These are phyloP conservation scores for Xylaria castorea DNA, from an alignment of 495 filamentous ascomycete species.

Conservation along the genomic window DNA sequence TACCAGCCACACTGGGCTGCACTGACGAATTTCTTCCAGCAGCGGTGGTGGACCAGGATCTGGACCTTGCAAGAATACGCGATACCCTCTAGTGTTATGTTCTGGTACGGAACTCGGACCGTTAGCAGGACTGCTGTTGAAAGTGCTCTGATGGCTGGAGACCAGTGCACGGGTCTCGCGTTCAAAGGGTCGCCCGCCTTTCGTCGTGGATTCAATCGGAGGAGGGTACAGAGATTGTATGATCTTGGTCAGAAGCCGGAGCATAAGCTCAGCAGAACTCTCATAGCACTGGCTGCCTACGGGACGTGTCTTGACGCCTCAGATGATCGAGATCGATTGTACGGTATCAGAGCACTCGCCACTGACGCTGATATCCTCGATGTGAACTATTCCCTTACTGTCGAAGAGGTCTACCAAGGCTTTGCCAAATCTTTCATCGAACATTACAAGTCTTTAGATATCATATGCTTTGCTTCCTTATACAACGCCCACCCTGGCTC, in stretches of 20 bases:
- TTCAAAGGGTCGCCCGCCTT: not conserved
- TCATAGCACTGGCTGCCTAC: not conserved
- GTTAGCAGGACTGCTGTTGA: not conserved
- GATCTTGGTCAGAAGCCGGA: not conserved
- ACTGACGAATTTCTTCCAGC: not conserved
- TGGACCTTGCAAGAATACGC: not conserved
- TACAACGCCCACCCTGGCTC: not conserved
- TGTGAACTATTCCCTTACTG: not conserved
- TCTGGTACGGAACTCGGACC: not conserved
- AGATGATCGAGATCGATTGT: not conserved
- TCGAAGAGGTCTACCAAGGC: not conserved
- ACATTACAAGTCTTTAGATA: not conserved
- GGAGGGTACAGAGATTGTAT: not conserved
- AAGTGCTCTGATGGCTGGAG: not conserved
- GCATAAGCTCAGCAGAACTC: not conserved
- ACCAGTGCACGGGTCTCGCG: not conserved
- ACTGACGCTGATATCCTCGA: not conserved
- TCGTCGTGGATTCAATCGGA: not conserved
- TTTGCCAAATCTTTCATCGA: not conserved
- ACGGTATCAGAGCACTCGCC: not conserved
- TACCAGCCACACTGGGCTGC: not conserved
- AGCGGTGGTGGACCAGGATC: not conserved
- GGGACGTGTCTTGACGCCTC: not conserved
- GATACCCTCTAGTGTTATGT: not conserved
- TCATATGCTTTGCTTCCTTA: slow-evolving; percentile 2